Conservation (phyloP, 306 rosid species). For the Corylus avellana region DNA sequence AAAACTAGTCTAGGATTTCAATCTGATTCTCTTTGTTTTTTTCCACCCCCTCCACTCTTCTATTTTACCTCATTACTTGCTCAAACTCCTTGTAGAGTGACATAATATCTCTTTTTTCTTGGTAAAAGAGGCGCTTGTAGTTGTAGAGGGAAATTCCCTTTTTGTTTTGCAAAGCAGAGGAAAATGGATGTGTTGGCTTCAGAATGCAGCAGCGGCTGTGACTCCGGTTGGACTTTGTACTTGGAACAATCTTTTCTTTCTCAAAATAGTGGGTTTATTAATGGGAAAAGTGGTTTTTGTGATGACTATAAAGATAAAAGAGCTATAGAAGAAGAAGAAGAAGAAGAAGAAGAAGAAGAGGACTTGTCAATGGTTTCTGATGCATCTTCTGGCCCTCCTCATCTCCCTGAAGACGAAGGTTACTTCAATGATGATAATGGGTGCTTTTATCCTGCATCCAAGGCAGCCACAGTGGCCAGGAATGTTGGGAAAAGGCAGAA, state of each 20-base stretch:
- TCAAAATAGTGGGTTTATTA: constrained; percentile 35
- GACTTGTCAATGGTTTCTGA: constrained; percentile 97
- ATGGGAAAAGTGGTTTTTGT: constrained; percentile 25
- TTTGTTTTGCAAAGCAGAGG: neutral
- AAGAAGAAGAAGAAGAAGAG: constrained; percentile 55
- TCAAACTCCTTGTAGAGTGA: constrained; percentile 24
- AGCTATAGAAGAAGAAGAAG: constrained; percentile 24
- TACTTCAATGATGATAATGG: constrained; percentile 44
- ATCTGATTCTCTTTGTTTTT: constrained; percentile 41
- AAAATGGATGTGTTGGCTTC: constrained; percentile 69
- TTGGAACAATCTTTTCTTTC: constrained; percentile 67
- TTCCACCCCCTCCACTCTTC: constrained; percentile 33
- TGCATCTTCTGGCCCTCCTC: constrained; percentile 99
- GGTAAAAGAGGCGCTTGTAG: constrained; percentile 29
- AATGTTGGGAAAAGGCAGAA: constrained; percentile 47
- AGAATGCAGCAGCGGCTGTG: constrained; percentile 82
- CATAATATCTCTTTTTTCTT: constrained; percentile 25
- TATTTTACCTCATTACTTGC: constrained; percentile 34
- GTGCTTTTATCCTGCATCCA: constrained; percentile 42
- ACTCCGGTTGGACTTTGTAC: constrained; percentile 97
- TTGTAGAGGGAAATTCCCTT: constrained; percentile 21
- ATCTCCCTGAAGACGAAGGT: constrained; percentile 51
- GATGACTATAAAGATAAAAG: constrained; percentile 29
- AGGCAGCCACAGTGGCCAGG: constrained; percentile 33
- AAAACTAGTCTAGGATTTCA: constrained; percentile 56